phyloP scores from a whole-genome alignment of 2,329 filamentous ascomycete genomes.

The Colletotrichum trifolii region DNA sequence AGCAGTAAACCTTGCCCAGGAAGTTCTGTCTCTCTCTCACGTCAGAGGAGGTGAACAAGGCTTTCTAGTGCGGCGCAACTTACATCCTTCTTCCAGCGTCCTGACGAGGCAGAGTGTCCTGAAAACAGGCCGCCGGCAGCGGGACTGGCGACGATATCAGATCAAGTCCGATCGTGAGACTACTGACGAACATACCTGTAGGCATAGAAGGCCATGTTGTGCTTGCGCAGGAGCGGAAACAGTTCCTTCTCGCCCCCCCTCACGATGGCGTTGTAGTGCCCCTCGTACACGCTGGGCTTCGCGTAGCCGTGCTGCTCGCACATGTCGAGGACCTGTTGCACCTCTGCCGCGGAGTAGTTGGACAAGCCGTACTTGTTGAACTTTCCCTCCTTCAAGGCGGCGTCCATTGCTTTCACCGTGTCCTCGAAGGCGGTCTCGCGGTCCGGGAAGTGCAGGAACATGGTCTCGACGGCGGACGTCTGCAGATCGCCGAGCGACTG shows the following conservation, averaged over 20 bases:
- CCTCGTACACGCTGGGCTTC: slow-evolving; percentile 58
- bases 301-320: slow-evolving; percentile 54
- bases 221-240: slow-evolving; percentile 53
- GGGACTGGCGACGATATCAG: slow-evolving; percentile 31
- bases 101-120: slow-evolving; percentile 38
- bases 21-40: background rate
- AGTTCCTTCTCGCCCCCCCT: slow-evolving; percentile 54
- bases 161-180: too few species aligned
- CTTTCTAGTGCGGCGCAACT: slow-evolving; percentile 40
- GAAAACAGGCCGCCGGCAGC: slow-evolving; percentile 41
- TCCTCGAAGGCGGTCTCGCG: slow-evolving; percentile 54
- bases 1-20: slow-evolving; percentile 41
- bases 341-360: slow-evolving; percentile 57
- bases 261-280: slow-evolving; percentile 58
- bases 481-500: slow-evolving; percentile 46
- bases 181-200: slow-evolving; percentile 43
- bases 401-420: slow-evolving; percentile 53
- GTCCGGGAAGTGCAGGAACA: slow-evolving; percentile 59
- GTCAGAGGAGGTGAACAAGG: too few species aligned
- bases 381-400: slow-evolving; percentile 52
- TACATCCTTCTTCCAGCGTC: slow-evolving; percentile 33
- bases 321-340: slow-evolving; percentile 54
- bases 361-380: slow-evolving; percentile 59
- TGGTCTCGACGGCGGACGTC: slow-evolving; percentile 44
- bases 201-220: slow-evolving; percentile 56